These are phyloP conservation scores for Lithospermum erythrorhizon DNA, from an alignment of 257 asterid genomes.

Conservation along the genomic window DNA sequence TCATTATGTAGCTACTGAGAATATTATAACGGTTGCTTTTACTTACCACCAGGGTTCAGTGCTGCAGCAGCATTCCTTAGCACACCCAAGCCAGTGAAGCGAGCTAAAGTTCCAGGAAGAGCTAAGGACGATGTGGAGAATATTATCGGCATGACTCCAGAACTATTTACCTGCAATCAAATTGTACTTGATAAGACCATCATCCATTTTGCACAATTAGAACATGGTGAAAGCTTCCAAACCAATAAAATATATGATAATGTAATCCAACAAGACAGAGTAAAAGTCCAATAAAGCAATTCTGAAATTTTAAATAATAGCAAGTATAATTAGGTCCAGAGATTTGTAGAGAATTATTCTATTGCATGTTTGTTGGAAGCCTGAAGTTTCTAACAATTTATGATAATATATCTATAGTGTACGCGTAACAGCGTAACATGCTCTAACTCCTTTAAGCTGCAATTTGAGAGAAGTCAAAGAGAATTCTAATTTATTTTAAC, in stretches of 20 bases:
- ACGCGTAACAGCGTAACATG: too few relatives aligned
- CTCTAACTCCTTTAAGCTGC: too few relatives aligned
- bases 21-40: neutral
- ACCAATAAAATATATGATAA: neutral
- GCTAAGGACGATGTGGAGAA: constrained; percentile 96
- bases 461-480: too few relatives aligned
- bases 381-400: too few relatives aligned
- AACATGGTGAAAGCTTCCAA: too few relatives aligned
- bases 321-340: too few relatives aligned
- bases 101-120: constrained; percentile 92
- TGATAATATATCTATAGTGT: too few relatives aligned
- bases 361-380: too few relatives aligned
- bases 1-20: neutral
- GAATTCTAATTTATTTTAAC: too few relatives aligned
- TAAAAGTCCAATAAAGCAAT: neutral
- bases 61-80: constrained; percentile 75
- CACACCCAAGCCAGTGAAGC: constrained; percentile 73
- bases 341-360: too few relatives aligned
- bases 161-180: constrained; percentile 71
- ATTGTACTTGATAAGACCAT: constrained; percentile 7
- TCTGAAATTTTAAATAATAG: too few relatives aligned
- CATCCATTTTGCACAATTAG: neutral
- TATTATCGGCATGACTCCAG: constrained; percentile 99
- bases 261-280: neutral
- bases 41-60: constrained; percentile 86